Conservation (phyloP, 2,329 filamentous ascomycete genomes). For the Colletotrichum truncatum region DNA sequence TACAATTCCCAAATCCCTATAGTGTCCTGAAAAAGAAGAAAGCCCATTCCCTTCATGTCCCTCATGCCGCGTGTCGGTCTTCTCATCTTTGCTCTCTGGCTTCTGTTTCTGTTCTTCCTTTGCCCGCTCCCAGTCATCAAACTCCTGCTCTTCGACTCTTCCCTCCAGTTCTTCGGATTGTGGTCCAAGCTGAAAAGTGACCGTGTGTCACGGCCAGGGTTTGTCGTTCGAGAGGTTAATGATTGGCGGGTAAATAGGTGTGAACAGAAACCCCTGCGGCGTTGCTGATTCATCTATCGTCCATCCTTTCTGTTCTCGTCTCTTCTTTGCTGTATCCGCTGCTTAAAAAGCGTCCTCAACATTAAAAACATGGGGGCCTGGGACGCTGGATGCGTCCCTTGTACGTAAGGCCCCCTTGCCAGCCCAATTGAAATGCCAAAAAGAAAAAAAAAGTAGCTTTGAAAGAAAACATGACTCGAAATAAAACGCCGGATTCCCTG, state of each 20-base stretch:
- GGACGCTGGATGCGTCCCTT: background rate
- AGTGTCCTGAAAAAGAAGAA: background rate
- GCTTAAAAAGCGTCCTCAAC: slow-evolving; percentile 17
- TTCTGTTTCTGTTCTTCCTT: background rate
- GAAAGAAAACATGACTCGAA: slow-evolving; percentile 13
- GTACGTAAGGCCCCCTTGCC: slow-evolving; percentile 10
- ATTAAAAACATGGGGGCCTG: slow-evolving; percentile 23
- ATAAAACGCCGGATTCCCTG: slow-evolving; percentile 25
- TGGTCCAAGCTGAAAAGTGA: background rate
- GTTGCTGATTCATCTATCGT: slow-evolving; percentile 14
- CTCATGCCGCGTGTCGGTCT: background rate
- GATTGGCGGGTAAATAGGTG: background rate
- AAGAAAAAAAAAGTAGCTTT: slow-evolving; percentile 7
- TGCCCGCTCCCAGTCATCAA: background rate
- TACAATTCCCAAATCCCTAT: slow-evolving; percentile 21
- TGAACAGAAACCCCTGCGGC: background rate
- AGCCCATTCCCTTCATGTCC: slow-evolving; percentile 10
- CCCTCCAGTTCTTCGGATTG: background rate
- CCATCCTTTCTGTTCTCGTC: background rate
- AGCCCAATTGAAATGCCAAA: slow-evolving; percentile 17
- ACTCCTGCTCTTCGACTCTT: background rate
- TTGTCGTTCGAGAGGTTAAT: background rate
- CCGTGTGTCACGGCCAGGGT: slow-evolving; percentile 1
- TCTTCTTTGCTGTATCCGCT: background rate
- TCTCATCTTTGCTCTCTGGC: background rate